Evolutionary conservation across 768 basidiomycete species (phyloP).

Genomic region (Tulasnella sp.): DNA sequence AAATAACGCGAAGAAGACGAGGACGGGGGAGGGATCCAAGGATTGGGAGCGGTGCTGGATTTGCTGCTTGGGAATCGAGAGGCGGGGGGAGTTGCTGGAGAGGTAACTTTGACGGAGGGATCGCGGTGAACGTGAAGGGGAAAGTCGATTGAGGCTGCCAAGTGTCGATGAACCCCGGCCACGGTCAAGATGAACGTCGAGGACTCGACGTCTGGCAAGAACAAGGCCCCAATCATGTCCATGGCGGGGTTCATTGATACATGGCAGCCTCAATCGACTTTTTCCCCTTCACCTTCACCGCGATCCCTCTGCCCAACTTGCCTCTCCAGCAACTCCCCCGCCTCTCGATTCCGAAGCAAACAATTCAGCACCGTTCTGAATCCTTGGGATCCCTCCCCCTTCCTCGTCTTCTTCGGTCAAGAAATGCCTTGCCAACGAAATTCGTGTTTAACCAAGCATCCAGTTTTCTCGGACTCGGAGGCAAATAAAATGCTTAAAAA

Average conservation of each 20-base stretch:
- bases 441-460: too few species aligned
- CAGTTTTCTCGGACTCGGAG: not conserved
- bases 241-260: slow-evolving; percentile 5
- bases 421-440: too few species aligned
- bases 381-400: not conserved
- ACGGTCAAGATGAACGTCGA: slow-evolving; percentile 8
- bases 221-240: not conserved
- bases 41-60: not conserved
- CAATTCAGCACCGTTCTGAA: not conserved
- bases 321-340: not conserved
- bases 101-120: not conserved
- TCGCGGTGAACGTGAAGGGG: slow-evolving; percentile 2
- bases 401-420: not conserved
- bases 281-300: slow-evolving; percentile 7
- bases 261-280: not conserved
- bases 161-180: slow-evolving; percentile 2
- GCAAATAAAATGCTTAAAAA: not conserved
- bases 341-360: not conserved
- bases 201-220: not conserved
- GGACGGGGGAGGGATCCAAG: not conserved
- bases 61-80: not conserved
- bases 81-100: not conserved
- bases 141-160: not conserved
- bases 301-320: not conserved
- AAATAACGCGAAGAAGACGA: not conserved